Percentiles rank a stretch among this genome's conserved stretches.
These are phyloP conservation scores for Trichoderma reesei DNA, from an alignment of 495 filamentous ascomycete genomes.

Conservation along the genomic window DNA sequence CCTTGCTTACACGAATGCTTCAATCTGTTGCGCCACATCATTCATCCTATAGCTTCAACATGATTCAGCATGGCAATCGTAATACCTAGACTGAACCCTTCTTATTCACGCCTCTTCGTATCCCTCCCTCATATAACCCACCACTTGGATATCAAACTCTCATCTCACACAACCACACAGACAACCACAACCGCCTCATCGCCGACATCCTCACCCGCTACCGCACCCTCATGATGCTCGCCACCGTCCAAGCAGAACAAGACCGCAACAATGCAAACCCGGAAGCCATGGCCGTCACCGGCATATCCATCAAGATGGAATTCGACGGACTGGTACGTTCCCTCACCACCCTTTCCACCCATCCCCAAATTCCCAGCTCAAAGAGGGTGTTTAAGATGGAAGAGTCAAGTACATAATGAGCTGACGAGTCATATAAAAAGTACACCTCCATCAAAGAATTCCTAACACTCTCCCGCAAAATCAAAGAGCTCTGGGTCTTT, in stretches of 20 bases:
- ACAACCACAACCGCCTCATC: constrained; percentile 14
- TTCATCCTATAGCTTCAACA: too few species aligned
- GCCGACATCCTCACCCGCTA: constrained; percentile 24
- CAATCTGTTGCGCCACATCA: not conserved
- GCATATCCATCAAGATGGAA: constrained; percentile 24
- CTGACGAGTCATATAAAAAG: constrained; percentile 9
- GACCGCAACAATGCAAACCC: constrained; percentile 14
- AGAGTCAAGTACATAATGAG: too few species aligned
- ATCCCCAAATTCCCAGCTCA: not conserved
- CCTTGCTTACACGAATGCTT: not conserved
- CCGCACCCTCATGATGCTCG: constrained; percentile 22
- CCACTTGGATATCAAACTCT: not conserved
- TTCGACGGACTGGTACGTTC: constrained; percentile 20
- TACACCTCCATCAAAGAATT: constrained; percentile 22
- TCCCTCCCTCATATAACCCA: not conserved
- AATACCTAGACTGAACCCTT: too few species aligned
- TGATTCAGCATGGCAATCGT: too few species aligned
- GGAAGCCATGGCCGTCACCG: constrained; percentile 20
- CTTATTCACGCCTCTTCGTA: not conserved
- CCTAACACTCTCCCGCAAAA: constrained; percentile 23
- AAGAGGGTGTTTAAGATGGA: too few species aligned
- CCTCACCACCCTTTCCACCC: not conserved
- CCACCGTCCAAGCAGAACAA: constrained; percentile 13
- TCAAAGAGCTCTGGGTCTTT: constrained; percentile 26
- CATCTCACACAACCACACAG: not conserved